Evolutionary conservation across 257 asterid genomes (phyloP).

Genomic region (Leptodermis oblonga): DNA sequence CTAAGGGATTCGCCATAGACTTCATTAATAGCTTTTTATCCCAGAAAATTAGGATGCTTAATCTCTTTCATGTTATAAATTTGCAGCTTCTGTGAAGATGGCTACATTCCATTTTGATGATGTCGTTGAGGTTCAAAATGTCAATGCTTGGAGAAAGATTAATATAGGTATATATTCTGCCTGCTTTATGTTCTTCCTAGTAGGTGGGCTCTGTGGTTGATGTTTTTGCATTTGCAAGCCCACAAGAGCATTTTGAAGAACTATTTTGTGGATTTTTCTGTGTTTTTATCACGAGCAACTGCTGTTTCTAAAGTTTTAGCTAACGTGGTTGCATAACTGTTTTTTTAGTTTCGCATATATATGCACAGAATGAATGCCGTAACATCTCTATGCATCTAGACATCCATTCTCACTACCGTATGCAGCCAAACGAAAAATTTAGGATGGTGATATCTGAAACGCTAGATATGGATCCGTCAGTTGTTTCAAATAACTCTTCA

Average conservation of each 20-base stretch:
- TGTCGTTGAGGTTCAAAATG: neutral
- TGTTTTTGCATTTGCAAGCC: too few relatives aligned
- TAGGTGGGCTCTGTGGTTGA: too few relatives aligned
- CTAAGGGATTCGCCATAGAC: too few relatives aligned
- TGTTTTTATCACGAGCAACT: neutral
- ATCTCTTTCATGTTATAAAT: too few relatives aligned
- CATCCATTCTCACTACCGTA: neutral
- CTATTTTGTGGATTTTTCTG: neutral
- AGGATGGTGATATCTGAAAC: constrained; percentile 3
- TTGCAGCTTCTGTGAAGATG: neutral
- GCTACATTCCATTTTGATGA: constrained; percentile 4
- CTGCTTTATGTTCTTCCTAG: neutral
- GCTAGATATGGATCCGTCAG: neutral
- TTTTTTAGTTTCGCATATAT: neutral
- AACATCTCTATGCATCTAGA: neutral
- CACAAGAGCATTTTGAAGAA: neutral
- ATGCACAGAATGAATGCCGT: neutral
- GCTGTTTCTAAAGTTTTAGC: neutral
- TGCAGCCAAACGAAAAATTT: neutral
- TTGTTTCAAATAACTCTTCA: neutral
- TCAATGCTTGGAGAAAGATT: neutral
- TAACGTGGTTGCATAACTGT: neutral
- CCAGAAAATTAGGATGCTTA: too few relatives aligned
- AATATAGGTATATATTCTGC: neutral
- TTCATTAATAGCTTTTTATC: too few relatives aligned